Evolutionary conservation across 1,284 basidiomycete species (phyloP).

Genomic region (Austropuccinia psidii): DNA sequence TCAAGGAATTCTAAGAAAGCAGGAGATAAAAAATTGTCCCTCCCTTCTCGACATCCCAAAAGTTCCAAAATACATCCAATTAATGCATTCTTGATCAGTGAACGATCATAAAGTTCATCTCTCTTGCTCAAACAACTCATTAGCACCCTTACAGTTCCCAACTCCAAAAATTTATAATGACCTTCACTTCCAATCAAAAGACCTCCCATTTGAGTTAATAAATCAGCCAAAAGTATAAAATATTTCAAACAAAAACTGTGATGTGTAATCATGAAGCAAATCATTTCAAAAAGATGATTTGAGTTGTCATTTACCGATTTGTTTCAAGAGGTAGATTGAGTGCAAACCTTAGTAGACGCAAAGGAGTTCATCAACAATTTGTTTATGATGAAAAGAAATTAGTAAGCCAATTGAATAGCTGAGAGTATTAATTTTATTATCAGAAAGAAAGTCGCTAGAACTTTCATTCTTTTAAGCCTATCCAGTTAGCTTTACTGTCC

Average conservation of each 20-base stretch:
- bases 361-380: too few species aligned
- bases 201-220: constrained; percentile 65
- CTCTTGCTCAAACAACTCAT: constrained; percentile 72
- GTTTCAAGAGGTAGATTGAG: too few species aligned
- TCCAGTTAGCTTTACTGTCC: too few species aligned
- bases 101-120: constrained; percentile 75
- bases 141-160: constrained; percentile 75
- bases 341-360: too few species aligned
- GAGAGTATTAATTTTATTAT: too few species aligned
- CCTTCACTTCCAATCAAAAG: constrained; percentile 54
- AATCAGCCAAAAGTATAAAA: constrained; percentile 70
- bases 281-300: constrained; percentile 67
- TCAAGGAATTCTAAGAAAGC: constrained; percentile 95
- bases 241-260: constrained; percentile 78
- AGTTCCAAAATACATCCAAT: constrained; percentile 74
- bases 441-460: too few species aligned
- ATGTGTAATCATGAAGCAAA: constrained; percentile 77
- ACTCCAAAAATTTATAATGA: constrained; percentile 27
- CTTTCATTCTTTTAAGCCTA: too few species aligned
- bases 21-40: constrained; percentile 86
- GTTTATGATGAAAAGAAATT: too few species aligned
- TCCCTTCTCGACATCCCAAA: constrained; percentile 66
- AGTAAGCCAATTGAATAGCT: too few species aligned
- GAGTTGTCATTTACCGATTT: too few species aligned
- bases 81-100: constrained; percentile 76